These are phyloP conservation scores for Ceratobasidium theobromae DNA, from an alignment of 1,284 basidiomycete species.

Conservation along the genomic window DNA sequence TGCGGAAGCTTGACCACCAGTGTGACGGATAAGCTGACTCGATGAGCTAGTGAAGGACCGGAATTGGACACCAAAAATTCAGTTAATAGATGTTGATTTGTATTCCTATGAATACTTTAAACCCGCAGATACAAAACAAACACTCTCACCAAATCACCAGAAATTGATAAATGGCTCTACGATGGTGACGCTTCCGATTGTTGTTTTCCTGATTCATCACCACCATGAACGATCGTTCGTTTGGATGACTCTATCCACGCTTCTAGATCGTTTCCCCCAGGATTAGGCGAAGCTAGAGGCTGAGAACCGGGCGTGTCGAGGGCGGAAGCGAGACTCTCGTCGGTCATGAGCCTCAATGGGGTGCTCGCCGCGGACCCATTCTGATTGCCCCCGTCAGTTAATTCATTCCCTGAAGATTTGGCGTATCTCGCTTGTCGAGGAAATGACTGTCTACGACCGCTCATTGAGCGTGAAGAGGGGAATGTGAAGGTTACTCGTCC, in stretches of 20 bases:
- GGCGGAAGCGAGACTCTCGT: not conserved
- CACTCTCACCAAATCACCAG: not conserved
- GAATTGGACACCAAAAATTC: too few species aligned
- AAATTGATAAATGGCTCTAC: too few species aligned
- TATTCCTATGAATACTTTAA: too few species aligned
- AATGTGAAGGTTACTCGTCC: not conserved
- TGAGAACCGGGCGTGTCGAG: not conserved
- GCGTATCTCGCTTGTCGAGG: not conserved
- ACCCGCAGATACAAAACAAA: not conserved
- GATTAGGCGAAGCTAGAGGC: not conserved
- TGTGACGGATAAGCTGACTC: too few species aligned
- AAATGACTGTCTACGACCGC: not conserved
- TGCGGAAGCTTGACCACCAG: too few species aligned
- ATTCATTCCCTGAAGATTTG: not conserved
- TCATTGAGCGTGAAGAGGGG: not conserved
- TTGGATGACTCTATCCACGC: not conserved
- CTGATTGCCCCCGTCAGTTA: not conserved
- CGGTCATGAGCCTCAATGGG: not conserved
- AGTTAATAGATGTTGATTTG: too few species aligned
- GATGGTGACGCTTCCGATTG: too few species aligned
- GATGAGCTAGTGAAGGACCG: too few species aligned
- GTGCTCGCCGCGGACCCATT: not conserved
- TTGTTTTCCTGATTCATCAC: not conserved
- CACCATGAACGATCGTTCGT: not conserved
- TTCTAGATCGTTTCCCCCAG: not conserved